Evolutionary conservation across 176 grass and related monocot species (phyloP).

Genomic region (Poa pratensis): DNA sequence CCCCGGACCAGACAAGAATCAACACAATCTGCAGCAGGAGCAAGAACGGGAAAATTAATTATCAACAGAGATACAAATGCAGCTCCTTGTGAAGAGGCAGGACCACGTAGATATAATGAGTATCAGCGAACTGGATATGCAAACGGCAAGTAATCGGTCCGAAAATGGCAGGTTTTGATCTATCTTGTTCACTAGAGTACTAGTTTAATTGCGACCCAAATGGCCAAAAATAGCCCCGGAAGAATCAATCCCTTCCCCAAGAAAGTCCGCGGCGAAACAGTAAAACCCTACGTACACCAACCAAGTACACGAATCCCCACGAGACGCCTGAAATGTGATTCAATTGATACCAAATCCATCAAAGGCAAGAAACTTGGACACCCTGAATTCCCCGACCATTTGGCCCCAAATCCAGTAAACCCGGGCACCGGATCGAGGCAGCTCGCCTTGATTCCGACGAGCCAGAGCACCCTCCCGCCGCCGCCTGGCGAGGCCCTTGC

Average conservation of each 20-base stretch:
- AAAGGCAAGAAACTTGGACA: neutral
- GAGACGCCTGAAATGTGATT: neutral
- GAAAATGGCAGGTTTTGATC: neutral
- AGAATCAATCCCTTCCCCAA: neutral
- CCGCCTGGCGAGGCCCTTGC: constrained; percentile 30
- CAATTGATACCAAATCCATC: neutral
- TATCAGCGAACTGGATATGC: neutral
- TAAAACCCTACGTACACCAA: constrained; percentile 38
- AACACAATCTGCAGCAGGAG: constrained; percentile 65
- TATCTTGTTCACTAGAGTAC: constrained; percentile 3
- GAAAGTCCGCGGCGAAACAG: neutral
- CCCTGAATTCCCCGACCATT: neutral
- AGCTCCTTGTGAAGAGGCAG: neutral
- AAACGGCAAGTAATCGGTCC: neutral
- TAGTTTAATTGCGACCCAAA: constrained; percentile 27
- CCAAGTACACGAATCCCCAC: neutral
- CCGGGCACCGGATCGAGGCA: constrained; percentile 30
- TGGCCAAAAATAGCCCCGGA: too few relatives aligned
- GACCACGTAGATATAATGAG: too few relatives aligned
- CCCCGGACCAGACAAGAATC: constrained; percentile 60
- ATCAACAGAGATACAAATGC: neutral
- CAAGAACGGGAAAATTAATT: neutral
- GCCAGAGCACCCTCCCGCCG: constrained; percentile 49
- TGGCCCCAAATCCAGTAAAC: constrained; percentile 24
- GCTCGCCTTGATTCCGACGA: constrained; percentile 54